Evolutionary conservation across 2,329 filamentous ascomycete species (phyloP), one percentile per base, ranked within the genome.

Genomic region (Penicillium sp.): DNA sequence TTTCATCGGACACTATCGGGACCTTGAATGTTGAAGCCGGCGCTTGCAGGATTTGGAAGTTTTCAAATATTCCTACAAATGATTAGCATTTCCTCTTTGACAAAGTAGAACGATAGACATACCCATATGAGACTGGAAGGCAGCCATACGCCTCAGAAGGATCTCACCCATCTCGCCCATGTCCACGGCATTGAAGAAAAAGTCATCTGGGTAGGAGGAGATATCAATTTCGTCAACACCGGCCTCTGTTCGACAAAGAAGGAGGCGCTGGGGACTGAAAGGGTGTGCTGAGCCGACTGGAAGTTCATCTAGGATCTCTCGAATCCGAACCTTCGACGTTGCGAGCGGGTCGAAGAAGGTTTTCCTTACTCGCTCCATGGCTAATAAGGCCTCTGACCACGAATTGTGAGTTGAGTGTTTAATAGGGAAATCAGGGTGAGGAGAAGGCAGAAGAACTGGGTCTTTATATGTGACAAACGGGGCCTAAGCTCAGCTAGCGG

Each of bases 271-370:
- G 5, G 36, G 35, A 23, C 49, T 50, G n/a, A 50, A 50, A 15
- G 49, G 49, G 25, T 50, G 49, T 17, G 49, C 49, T 7, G 49
- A 50, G n/a, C 49, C 49, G 13, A 31, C 13, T 23, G 25, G n/a
- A 31, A 50, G 49, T 17, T 31, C 29, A 31, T 17, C 13, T 50
- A 50, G 35, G n/a, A 50, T 50, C 25, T 41, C 49, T 21, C 36
- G 49, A 41, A 50, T 9, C n/a, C 17, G 36, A 17, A n/a, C n/a
- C 25, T 50, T 41, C 5, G 36, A 50, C 6, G 35, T n/a, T 12
- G 36, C 25, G 3, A 41, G 49, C 17, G 49, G 49, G 25, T 50
- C 36, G n/a, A 50, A 50, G n/a, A 50, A 31, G 3, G 2, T 23
- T 17, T 41, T 50, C 13, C 36, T 29, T 21, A 50, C 25, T 41